Conservation (phyloP, 352 stramenopile species). For the Phytophthora cactorum region DNA sequence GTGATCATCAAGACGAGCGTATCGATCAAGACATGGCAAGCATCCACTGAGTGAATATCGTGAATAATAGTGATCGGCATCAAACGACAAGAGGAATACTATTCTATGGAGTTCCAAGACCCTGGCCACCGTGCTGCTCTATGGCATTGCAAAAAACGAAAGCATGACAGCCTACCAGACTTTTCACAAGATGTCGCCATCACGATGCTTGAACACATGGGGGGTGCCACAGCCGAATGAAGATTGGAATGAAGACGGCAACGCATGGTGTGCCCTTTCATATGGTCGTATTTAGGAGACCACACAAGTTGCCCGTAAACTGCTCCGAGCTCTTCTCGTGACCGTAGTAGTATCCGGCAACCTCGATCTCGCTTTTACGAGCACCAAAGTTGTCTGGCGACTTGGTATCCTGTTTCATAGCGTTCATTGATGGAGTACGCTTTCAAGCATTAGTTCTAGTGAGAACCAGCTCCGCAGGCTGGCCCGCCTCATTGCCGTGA, state of each 20-base stretch:
- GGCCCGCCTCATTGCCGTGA: slow-evolving; percentile 5
- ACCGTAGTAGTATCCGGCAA: neutral
- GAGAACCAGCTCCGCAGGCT: slow-evolving; percentile 5
- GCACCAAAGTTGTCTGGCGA: neutral
- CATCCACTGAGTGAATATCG: too few relatives aligned
- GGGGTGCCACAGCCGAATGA: neutral
- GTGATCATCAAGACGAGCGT: too few relatives aligned
- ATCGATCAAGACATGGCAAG: too few relatives aligned
- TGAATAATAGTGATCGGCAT: too few relatives aligned
- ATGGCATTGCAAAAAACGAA: too few relatives aligned
- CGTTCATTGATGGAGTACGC: neutral
- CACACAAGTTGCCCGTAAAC: slow-evolving; percentile 3
- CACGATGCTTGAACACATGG: neutral
- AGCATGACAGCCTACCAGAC: too few relatives aligned
- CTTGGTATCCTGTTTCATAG: too few relatives aligned
- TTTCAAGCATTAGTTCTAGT: neutral
- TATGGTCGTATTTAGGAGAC: slow-evolving; percentile 7
- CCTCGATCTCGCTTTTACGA: slow-evolving; percentile 11
- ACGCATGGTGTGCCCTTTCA: slow-evolving; percentile 4
- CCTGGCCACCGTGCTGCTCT: too few relatives aligned
- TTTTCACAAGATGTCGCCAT: too few relatives aligned
- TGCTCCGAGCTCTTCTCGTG: neutral
- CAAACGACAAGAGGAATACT: too few relatives aligned
- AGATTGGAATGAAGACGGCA: neutral
- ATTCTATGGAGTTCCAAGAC: too few relatives aligned